Conservation (phyloP, 352 stramenopile species). For the Phytophthora kernoviae region DNA sequence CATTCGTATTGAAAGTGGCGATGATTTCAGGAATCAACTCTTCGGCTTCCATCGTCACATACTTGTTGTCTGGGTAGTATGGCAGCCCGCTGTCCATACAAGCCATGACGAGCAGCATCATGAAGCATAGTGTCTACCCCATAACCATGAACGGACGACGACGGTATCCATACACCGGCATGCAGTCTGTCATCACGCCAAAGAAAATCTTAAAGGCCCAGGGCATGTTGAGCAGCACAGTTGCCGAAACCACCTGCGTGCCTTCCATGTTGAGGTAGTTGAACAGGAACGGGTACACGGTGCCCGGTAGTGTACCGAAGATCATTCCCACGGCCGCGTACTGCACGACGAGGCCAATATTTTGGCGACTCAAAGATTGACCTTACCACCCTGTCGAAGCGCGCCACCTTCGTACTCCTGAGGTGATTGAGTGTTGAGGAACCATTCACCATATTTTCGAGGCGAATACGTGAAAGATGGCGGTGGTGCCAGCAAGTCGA, state of each 20-base stretch:
- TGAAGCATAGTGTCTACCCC: constrained; percentile 44
- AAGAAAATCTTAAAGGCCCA: constrained; percentile 67
- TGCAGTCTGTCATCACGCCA: constrained; percentile 50
- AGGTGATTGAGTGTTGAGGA: constrained; percentile 20
- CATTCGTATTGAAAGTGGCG: constrained; percentile 36
- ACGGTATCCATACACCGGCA: constrained; percentile 53
- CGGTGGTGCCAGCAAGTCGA: constrained; percentile 28
- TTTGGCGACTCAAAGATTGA: constrained; percentile 43
- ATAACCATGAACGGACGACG: constrained; percentile 62
- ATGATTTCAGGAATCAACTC: constrained; percentile 27
- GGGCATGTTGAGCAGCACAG: constrained; percentile 41
- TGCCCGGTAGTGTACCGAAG: constrained; percentile 42
- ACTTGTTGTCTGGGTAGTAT: constrained; percentile 47
- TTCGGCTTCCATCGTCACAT: constrained; percentile 25
- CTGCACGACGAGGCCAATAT: constrained; percentile 45
- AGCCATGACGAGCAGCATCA: constrained; percentile 51
- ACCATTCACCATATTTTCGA: constrained; percentile 29
- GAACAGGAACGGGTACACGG: constrained; percentile 51
- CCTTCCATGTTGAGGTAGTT: constrained; percentile 56
- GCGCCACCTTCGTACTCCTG: constrained; percentile 13
- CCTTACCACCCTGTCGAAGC: constrained; percentile 19
- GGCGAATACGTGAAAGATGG: constrained; percentile 19
- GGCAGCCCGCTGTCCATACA: constrained; percentile 35
- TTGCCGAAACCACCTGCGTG: constrained; percentile 41
- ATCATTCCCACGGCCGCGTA: constrained; percentile 48